Percentiles rank a stretch among this genome's conserved stretches.
These are phyloP conservation scores for Microbotryum violaceum DNA, from an alignment of 1,284 basidiomycete genomes.

Conservation along the genomic window DNA sequence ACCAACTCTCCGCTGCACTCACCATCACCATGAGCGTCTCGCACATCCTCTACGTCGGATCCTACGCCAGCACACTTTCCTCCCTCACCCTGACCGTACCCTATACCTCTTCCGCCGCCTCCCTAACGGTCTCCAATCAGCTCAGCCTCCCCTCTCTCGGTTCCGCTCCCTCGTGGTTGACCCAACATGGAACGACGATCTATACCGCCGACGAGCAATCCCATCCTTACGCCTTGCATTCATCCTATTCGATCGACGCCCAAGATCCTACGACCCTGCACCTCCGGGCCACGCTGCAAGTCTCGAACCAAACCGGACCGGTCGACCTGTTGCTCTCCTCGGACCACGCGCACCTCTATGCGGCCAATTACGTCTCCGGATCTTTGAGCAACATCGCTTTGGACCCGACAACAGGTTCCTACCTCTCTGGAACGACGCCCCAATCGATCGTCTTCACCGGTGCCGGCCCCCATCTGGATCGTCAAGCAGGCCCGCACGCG, in stretches of 20 bases:
- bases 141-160: too few species aligned
- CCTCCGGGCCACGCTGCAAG: neutral
- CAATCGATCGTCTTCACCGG: too few species aligned
- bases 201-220: constrained; percentile 27
- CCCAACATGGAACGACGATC: constrained; percentile 1
- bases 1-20: neutral
- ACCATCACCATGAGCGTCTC: neutral
- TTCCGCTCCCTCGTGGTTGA: constrained; percentile 24
- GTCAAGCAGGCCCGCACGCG: constrained; percentile 24
- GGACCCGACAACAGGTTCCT: too few species aligned
- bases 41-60: too few species aligned
- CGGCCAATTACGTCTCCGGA: constrained; percentile 21
- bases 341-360: constrained; percentile 8
- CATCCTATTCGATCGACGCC: constrained; percentile 1
- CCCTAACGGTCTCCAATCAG: too few species aligned
- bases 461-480: neutral
- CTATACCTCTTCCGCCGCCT: too few species aligned
- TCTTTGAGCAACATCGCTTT: neutral
- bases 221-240: constrained; percentile 6
- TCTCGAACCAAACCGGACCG: constrained; percentile 6
- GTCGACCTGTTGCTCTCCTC: constrained; percentile 11
- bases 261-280: neutral
- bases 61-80: too few species aligned
- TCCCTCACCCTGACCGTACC: too few species aligned
- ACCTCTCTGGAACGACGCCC: too few species aligned